Evolutionary conservation across 192 early-diverging fungal genomes (phyloP).

Genomic region (Mortierella antarctica): DNA sequence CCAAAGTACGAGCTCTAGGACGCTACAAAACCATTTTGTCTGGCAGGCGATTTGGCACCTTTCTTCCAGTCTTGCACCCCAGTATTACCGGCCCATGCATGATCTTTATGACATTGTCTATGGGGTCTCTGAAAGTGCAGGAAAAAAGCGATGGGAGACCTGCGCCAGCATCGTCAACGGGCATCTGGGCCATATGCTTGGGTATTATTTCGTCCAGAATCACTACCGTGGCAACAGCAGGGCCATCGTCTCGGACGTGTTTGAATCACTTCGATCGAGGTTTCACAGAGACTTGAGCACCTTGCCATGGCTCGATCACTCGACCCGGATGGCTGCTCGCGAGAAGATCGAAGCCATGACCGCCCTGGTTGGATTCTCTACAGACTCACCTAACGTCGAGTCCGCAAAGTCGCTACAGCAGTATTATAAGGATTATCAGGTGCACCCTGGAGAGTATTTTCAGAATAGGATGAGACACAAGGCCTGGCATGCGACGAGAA

Average conservation of each 20-base stretch:
- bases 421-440: conserved; percentile 37
- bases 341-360: conserved; percentile 53
- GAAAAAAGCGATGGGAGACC: conserved; percentile 12
- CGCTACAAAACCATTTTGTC: too few species aligned
- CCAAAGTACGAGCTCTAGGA: too few species aligned
- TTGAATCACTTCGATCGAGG: conserved; percentile 44
- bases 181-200: conserved; percentile 44
- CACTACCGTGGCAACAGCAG: conserved; percentile 48
- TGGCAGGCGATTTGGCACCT: too few species aligned
- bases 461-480: conserved; percentile 32
- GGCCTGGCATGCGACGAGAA: conserved; percentile 4
- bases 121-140: too few species aligned
- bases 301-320: conserved; percentile 54
- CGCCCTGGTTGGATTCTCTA: conserved; percentile 56
- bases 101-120: too few species aligned
- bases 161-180: conserved; percentile 44
- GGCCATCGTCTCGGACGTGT: conserved; percentile 41
- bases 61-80: too few species aligned
- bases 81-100: too few species aligned
- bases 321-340: conserved; percentile 38
- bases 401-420: conserved; percentile 53
- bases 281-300: conserved; percentile 46
- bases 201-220: conserved; percentile 52
- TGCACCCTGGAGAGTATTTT: conserved; percentile 45
- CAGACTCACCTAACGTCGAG: conserved; percentile 34